Evolutionary conservation across 345 rosid species (phyloP).

Genomic region (Capsella bursapastoris): DNA sequence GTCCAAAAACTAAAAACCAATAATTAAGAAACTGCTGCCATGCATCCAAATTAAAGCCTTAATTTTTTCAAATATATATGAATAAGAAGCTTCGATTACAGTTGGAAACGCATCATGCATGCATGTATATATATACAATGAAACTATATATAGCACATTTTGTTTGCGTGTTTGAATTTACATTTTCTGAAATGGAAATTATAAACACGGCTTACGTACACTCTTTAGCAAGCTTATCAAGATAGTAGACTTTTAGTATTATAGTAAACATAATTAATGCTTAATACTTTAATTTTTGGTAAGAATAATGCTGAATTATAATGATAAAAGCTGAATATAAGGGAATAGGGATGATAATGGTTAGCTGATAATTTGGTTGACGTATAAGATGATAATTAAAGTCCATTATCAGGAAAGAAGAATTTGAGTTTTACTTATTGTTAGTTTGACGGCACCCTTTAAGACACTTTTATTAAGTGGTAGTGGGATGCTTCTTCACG

Average conservation of each 20-base stretch:
- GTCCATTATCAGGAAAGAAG: slow-evolving; percentile 34
- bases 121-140: not conserved
- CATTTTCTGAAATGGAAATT: not conserved
- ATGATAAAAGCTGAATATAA: not conserved
- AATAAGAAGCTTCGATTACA: not conserved
- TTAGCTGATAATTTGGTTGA: slow-evolving; percentile 35
- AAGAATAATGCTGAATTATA: slow-evolving; percentile 11
- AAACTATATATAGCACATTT: not conserved
- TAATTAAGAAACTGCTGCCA: not conserved
- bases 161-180: slow-evolving; percentile 9
- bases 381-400: slow-evolving; percentile 39
- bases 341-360: not conserved
- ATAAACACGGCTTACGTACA: not conserved
- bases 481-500: slow-evolving; percentile 41
- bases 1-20: not conserved
- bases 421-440: not conserved
- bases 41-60: not conserved
- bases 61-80: not conserved
- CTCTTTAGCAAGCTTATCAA: not conserved
- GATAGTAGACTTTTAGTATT: not conserved
- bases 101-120: slow-evolving; percentile 9
- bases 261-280: not conserved
- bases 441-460: not conserved
- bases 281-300: too few relatives aligned
- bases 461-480: slow-evolving; percentile 3